Base-by-base conservation (phyloP, 768 basidiomycete genomes). In the Kwoniella sp. region DNA sequence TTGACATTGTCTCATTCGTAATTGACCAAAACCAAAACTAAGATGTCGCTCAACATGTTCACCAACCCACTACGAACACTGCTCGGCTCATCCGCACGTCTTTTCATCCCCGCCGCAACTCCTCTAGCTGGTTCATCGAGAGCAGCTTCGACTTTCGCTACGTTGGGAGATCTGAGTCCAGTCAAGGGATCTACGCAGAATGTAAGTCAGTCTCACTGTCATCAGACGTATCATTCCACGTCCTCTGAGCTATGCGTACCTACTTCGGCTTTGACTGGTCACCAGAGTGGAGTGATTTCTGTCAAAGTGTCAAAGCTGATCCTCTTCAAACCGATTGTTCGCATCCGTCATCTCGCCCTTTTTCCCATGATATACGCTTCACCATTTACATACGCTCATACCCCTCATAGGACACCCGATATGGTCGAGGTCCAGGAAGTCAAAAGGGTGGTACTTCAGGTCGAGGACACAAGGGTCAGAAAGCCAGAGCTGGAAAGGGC, bases 401-500 rank as follows among this genome's bases (percentile, higher is more conserved):
- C 40, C 33, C 33, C 12, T 44, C 22, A 15, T 58, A 76, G 74
- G 55, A 66, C 29, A 63, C 63, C 3, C 91, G 95, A 77, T 85
- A 93, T 26, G 95, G 96, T 74, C 85, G 95, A 75, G 95, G 95
- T 75, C 90, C 91, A 82, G 91, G 91, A 29, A 92, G 92, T 1
- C 89, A 90, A 26, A 86, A 89, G 63, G 96, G 96, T 68, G 88
- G 92, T 65, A 97, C 95, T 1, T 89, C 94, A 10, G 92, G 92
- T 68, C 85, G 92, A 59, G 96, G 96, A 81, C 86, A 90, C 80
- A 99, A 99, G 72, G 96, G 96, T 70, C 92, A 95, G 81, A 94
- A 93, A 64, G 88, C 96, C 37, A 87, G 95, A 66, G 87, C 91
- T 4, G 94, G 94, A 1, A 87, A 88, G 63, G 90, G 92, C 4